Base-by-base conservation (phyloP, 257 asterid species). In the Solanum chmielewskii region DNA sequence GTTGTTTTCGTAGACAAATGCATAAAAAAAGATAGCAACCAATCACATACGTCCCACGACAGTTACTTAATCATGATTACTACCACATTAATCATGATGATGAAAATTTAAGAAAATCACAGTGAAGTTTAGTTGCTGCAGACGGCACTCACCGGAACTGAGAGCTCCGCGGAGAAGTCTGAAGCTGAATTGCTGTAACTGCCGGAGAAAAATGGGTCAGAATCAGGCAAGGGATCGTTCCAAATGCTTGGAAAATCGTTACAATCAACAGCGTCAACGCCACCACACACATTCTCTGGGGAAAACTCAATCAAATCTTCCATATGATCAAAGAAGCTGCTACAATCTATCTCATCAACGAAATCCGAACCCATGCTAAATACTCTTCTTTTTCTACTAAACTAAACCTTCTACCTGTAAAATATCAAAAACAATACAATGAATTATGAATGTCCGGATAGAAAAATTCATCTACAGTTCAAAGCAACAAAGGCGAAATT, bases 231-330 rank as follows among this genome's bases (percentile, higher is more conserved):
- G 11, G 92, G 86, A 52, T 94, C 95, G 8, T 92, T 89, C 98
- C 98, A 97, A 85, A 94, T 84, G 94, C 93, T 89, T 20, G 98
- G 91, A 44, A 93, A 93, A 83, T 93, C 92, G 86, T 88, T 92
- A 85, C 92, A 87, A n/a, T 93, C 96, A 44, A 86, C 91, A 52
- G 95, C 88, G 85, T 92, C 88, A 83, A 93, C 88, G 41, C 90
- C 93, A 59, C 84, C 92, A 88, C 91, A 90, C 56, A 92, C 98
- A 80, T 88, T 93, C 69, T 94, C 98, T 2, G 94, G 91, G 11
- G 99, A 99, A 41, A 95, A 97, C 70, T 97, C 98, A 45, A 96
- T 90, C 88, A 97, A 91, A 87, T 97, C 99, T 69, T 97, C 99
- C 68, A 97, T 92, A 87, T 97, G 98, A 70, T 96, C 99, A 85